phyloP scores from a whole-genome alignment of 345 rosid genomes.

The Iberis pinnata region DNA sequence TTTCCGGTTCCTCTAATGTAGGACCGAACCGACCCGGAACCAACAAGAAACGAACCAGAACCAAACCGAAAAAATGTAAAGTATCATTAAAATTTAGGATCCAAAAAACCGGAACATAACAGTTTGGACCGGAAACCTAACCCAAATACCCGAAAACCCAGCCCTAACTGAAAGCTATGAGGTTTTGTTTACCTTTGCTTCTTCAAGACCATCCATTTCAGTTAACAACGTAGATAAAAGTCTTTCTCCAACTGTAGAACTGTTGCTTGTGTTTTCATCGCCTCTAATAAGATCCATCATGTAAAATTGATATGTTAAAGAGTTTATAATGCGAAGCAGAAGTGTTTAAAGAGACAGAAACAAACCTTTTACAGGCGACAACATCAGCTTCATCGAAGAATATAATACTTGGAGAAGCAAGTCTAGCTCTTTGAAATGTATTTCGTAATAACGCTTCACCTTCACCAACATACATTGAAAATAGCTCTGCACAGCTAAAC shows the following conservation, averaged over 20 bases:
- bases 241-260: conserved; percentile 73
- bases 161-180: no score
- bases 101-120: no score
- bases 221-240: conserved; percentile 84
- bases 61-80: no score
- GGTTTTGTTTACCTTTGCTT: conserved; percentile 51
- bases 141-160: no score
- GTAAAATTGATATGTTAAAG: neutral
- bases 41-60: no score
- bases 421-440: conserved; percentile 85
- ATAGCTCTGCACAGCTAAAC: conserved; percentile 81
- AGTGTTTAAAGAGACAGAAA: neutral
- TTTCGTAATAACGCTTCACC: conserved; percentile 86
- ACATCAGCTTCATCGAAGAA: conserved; percentile 96
- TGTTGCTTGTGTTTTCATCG: conserved; percentile 54
- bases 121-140: no score
- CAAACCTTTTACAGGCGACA: conserved; percentile 73
- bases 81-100: no score
- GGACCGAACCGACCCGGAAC: no score
- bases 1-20: no score
- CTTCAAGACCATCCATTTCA: conserved; percentile 96
- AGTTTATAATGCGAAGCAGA: neutral
- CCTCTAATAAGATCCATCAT: conserved; percentile 39
- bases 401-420: conserved; percentile 88
- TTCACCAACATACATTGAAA: conserved; percentile 97